A percentile compares a stretch with the other conserved stretches of the same genome.
phyloP scores from a whole-genome alignment of 352 stramenopile species.

The Phytophthora podocarpi region DNA sequence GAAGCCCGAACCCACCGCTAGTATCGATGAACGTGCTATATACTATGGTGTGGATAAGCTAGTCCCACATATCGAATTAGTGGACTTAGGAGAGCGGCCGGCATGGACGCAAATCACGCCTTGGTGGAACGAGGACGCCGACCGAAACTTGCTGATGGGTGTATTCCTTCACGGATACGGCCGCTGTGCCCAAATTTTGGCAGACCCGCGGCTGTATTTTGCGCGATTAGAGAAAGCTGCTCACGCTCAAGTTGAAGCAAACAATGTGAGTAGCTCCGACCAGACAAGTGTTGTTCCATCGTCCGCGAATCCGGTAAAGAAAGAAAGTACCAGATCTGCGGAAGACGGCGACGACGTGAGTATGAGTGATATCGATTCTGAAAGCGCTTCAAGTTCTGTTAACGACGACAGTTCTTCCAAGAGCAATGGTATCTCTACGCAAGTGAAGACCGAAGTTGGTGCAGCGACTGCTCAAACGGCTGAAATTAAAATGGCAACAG shows the following conservation, averaged over 20 bases:
- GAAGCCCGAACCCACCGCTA: conserved; percentile 42
- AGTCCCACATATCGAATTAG: conserved; percentile 60
- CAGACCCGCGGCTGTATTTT: conserved; percentile 78
- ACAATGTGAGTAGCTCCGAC: conserved; percentile 1
- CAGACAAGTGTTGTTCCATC: background rate
- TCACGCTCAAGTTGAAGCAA: conserved; percentile 31
- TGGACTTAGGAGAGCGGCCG: conserved; percentile 75
- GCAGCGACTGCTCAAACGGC: background rate
- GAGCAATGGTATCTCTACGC: conserved; percentile 23
- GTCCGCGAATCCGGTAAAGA: conserved; percentile 17
- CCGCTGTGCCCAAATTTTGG: conserved; percentile 82
- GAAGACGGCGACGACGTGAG: conserved; percentile 28
- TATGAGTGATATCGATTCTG: conserved; percentile 59
- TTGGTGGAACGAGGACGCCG: conserved; percentile 86
- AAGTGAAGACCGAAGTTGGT: conserved; percentile 30
- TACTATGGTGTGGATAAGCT: conserved; percentile 79
- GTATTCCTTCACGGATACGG: conserved; percentile 89
- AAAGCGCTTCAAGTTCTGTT: conserved; percentile 48
- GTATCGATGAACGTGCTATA: conserved; percentile 74
- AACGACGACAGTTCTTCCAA: conserved; percentile 41
- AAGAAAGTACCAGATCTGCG: conserved; percentile 3
- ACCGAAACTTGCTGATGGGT: conserved; percentile 79
- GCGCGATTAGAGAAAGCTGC: conserved; percentile 61
- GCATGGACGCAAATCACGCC: conserved; percentile 83
- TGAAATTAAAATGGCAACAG: conserved; percentile 5